A percentile compares a stretch with the other conserved stretches of the same genome.
phyloP scores from a whole-genome alignment of 306 rosid genomes.

The Betula pendula region DNA sequence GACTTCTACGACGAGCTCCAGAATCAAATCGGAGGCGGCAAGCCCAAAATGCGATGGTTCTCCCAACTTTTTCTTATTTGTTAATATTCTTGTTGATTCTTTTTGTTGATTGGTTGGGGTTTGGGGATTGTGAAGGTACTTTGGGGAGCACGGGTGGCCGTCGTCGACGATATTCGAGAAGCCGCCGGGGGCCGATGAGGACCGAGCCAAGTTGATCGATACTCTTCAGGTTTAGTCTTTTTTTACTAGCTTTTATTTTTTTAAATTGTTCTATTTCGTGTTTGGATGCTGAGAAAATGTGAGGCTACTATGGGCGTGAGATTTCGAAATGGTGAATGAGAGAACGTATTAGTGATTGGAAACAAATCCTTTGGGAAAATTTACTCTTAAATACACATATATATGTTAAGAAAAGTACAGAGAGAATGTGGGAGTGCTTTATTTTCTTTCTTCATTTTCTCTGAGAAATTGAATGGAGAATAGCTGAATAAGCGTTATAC shows the following conservation, averaged over 20 bases:
- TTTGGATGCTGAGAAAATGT: slow-evolving; percentile 22
- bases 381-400: not conserved
- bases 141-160: slow-evolving; percentile 89
- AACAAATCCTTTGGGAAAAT: not conserved
- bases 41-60: slow-evolving; percentile 98
- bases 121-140: slow-evolving; percentile 38
- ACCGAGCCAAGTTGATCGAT: slow-evolving; percentile 71
- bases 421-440: not conserved
- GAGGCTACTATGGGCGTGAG: too few relatives aligned
- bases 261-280: not conserved
- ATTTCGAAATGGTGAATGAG: not conserved
- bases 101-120: slow-evolving; percentile 8
- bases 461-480: not conserved
- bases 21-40: slow-evolving; percentile 89
- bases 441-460: not conserved
- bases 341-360: not conserved
- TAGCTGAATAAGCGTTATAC: not conserved
- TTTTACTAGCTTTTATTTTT: slow-evolving; percentile 6
- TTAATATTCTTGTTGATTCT: not conserved
- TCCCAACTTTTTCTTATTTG: not conserved
- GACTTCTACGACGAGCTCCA: slow-evolving; percentile 83
- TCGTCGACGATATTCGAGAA: slow-evolving; percentile 67
- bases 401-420: not conserved
- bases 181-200: slow-evolving; percentile 68
- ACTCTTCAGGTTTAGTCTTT: slow-evolving; percentile 59